These are phyloP conservation scores for Heimioporus sp. DNA, from an alignment of 768 basidiomycete species.

Conservation along the genomic window DNA sequence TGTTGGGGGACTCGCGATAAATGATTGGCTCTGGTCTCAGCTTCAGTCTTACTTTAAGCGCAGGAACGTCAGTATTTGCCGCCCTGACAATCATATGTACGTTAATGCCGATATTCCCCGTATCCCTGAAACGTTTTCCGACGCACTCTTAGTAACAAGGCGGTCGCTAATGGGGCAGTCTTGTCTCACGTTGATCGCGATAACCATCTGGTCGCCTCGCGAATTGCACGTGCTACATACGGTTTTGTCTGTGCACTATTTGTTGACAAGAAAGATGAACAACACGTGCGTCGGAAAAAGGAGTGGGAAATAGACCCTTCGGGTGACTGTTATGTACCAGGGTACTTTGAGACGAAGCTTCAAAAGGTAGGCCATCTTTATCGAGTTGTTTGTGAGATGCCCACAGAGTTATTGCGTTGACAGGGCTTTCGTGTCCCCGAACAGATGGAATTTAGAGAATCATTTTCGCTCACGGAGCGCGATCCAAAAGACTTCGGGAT, in stretches of 20 bases:
- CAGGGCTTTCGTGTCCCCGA: conserved; percentile 2
- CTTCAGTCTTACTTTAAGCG: conserved; percentile 10
- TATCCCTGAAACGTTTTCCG: too few species aligned
- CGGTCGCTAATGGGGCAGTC: conserved; percentile 2
- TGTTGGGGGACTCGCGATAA: conserved; percentile 10
- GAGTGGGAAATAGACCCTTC: background rate
- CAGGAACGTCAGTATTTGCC: background rate
- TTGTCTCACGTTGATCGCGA: background rate
- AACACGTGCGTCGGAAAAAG: conserved; percentile 1
- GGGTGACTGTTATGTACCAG: conserved; percentile 9
- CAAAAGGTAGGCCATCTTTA: background rate
- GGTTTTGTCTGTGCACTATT: background rate
- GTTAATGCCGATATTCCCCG: too few species aligned
- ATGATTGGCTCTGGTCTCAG: conserved; percentile 4
- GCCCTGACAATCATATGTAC: conserved; percentile 10
- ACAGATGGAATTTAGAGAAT: background rate
- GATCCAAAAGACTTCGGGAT: background rate
- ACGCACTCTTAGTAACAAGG: conserved; percentile 9
- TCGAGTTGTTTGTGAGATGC: background rate
- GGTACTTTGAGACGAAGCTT: conserved; percentile 11
- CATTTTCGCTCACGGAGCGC: background rate
- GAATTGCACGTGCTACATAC: conserved; percentile 1
- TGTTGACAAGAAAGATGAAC: background rate
- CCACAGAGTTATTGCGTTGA: background rate
- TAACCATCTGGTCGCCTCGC: background rate